Conservation (phyloP, 2,329 filamentous ascomycete genomes). For the Apiospora rasikravindrae region DNA sequence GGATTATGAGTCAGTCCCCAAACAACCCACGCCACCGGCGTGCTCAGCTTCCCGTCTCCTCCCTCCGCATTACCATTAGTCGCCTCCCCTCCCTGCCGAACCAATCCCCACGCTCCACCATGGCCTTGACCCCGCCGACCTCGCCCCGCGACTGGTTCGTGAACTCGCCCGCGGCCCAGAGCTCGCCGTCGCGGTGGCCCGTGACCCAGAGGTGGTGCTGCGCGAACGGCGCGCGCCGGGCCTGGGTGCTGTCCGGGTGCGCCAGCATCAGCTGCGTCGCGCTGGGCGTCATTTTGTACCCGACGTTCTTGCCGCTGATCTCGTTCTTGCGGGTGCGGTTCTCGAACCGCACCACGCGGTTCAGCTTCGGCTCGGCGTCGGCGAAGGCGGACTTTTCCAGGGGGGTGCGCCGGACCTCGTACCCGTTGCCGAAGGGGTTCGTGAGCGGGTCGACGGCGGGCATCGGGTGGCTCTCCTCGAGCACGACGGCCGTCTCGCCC, state of each 20-base stretch:
- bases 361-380: constrained; percentile 59
- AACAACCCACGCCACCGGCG: constrained; percentile 58
- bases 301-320: constrained; percentile 54
- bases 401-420: constrained; percentile 55
- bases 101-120: constrained; percentile 53
- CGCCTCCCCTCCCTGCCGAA: constrained; percentile 41
- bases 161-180: constrained; percentile 57
- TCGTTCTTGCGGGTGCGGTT: constrained; percentile 51
- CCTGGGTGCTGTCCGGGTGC: constrained; percentile 48
- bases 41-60: constrained; percentile 47
- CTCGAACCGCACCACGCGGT: constrained; percentile 56
- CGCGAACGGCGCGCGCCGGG: constrained; percentile 50
- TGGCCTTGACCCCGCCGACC: constrained; percentile 50
- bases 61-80: constrained; percentile 9
- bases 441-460: constrained; percentile 49
- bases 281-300: constrained; percentile 53
- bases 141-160: constrained; percentile 55
- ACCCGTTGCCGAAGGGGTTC: constrained; percentile 68
- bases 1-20: constrained; percentile 56
- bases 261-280: constrained; percentile 54
- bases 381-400: constrained; percentile 53
- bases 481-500: constrained; percentile 34
- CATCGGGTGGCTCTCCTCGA: constrained; percentile 39
- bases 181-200: constrained; percentile 53
- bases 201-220: constrained; percentile 56